Evolutionary conservation across 2,329 filamentous ascomycete genomes (phyloP), one percentile per base, ranked within the genome.

Genomic region (Aspergillus nomiae): DNA sequence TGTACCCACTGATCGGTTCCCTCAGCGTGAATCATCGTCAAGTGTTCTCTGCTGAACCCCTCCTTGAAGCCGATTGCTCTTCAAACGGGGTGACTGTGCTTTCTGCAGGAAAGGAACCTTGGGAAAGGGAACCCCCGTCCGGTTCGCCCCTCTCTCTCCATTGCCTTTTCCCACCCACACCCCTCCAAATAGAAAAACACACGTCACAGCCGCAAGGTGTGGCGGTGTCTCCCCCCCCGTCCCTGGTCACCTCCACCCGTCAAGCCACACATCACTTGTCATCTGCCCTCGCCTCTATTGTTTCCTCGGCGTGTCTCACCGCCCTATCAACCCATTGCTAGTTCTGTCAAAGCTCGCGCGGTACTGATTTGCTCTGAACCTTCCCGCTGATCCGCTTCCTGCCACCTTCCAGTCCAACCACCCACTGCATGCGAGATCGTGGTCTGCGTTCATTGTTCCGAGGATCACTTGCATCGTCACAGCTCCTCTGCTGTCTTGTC

Each of bases 341-440:
- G 59, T 64, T 63, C 62, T 64, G 65, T 67, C 65, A 61, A 65
- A 69, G 63, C 67, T 67, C 60, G 58, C 65, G 57, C 65, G 58
- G 64, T 66, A 69, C 65, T 68, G 67, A 70, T 69, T 71, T 69
- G 67, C 65, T 72, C 71, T 63, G 67, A 69, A 60, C 60, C 67
- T 68, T 66, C 67, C 72, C 67, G 70, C 68, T 65, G 72, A 72
- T 75, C 71, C 68, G 70, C 68, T 64, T 69, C 57, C 70, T 67
- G 65, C 69, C 72, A 68, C 71, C 71, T 73, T 67, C 67, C 70
- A 69, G 68, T 67, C 68, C 67, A 70, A 67, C 60, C 62, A 64
- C 69, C 65, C 67, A 67, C 72, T 74, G 71, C 71, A 74, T 73
- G 71, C 71, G 68, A 70, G 69, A 26, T 64, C 63, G 62, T 68